phyloP scores from a whole-genome alignment of 306 rosid genomes.

The Glycine latifolia region DNA sequence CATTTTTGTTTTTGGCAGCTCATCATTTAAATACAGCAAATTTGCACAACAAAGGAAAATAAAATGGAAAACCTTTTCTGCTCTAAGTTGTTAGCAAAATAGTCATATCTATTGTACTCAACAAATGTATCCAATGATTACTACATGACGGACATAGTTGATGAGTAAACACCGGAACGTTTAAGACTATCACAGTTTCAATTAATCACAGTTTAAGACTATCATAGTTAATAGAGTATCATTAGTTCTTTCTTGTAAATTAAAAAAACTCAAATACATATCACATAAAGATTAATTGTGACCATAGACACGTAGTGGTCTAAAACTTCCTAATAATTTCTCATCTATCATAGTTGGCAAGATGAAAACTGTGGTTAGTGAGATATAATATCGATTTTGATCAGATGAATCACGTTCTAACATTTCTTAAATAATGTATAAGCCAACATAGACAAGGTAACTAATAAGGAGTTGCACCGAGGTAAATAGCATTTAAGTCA shows the following conservation, averaged over 20 bases:
- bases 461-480: too few relatives aligned
- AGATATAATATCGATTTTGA: background rate
- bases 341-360: background rate
- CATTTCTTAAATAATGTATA: background rate
- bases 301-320: too few relatives aligned
- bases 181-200: too few relatives aligned
- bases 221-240: too few relatives aligned
- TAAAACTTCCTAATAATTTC: background rate
- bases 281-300: too few relatives aligned
- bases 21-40: conserved; percentile 53
- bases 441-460: background rate
- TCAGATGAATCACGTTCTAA: background rate
- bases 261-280: too few relatives aligned
- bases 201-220: too few relatives aligned
- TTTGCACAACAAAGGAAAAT: conserved; percentile 23
- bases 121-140: background rate
- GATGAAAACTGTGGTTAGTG: background rate
- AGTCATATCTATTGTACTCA: background rate
- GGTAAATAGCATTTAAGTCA: background rate
- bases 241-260: too few relatives aligned
- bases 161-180: background rate
- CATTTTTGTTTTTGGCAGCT: conserved; percentile 71
- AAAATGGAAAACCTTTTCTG: background rate
- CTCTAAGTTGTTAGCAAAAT: background rate
- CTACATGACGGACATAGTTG: background rate